phyloP scores from a whole-genome alignment of 2,329 filamentous ascomycete genomes.

The Stromatinia cepivora region DNA sequence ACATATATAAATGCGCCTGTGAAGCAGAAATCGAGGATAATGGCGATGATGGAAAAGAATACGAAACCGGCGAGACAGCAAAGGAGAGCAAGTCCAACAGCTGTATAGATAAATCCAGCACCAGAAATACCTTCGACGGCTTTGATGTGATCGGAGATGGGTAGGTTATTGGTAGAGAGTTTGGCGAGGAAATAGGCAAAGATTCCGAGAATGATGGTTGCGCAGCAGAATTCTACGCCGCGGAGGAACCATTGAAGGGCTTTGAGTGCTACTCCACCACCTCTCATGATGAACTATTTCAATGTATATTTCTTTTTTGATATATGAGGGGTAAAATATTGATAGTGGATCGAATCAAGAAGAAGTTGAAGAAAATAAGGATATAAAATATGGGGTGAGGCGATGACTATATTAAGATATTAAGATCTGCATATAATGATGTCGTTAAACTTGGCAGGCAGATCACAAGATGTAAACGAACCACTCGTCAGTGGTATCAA shows the following conservation, averaged over 20 bases:
- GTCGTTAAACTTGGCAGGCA: constrained; percentile 4
- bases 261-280: constrained; percentile 64
- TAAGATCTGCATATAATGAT: constrained; percentile 2
- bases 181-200: constrained; percentile 84
- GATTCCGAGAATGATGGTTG: constrained; percentile 72
- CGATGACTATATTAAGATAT: background rate
- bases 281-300: constrained; percentile 52
- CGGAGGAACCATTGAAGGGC: constrained; percentile 70
- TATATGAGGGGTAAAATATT: background rate
- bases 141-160: constrained; percentile 64
- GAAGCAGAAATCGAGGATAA: constrained; percentile 77
- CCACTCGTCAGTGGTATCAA: background rate
- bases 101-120: constrained; percentile 70
- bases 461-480: background rate
- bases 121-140: constrained; percentile 80
- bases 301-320: background rate
- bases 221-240: constrained; percentile 69
- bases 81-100: constrained; percentile 70
- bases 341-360: background rate
- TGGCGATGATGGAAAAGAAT: constrained; percentile 70
- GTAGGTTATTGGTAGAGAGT: constrained; percentile 62
- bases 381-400: background rate
- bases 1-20: constrained; percentile 78
- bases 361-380: background rate
- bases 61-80: constrained; percentile 76